Conservation (phyloP, 768 basidiomycete species). For the Psilocybe subaeruginosa region DNA sequence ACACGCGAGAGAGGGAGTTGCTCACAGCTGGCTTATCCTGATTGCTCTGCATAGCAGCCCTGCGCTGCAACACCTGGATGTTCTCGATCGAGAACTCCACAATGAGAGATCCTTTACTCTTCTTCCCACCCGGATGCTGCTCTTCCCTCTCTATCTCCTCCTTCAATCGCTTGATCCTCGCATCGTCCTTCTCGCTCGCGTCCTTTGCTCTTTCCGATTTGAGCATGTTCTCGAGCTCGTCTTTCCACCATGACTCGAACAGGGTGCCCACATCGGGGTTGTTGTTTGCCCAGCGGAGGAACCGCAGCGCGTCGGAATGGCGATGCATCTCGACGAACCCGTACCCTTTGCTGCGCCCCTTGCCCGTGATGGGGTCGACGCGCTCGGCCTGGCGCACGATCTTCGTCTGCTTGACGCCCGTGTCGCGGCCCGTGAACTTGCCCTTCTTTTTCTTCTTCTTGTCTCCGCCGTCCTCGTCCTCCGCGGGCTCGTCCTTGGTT, state of each 20-base stretch:
- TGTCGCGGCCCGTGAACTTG: conserved; percentile 31
- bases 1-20: background rate
- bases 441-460: conserved; percentile 34
- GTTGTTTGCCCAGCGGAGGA: conserved; percentile 94
- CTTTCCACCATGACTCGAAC: conserved; percentile 91
- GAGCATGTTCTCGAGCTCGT: conserved; percentile 66
- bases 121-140: conserved; percentile 40
- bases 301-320: conserved; percentile 89
- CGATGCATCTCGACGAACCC: conserved; percentile 91
- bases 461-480: conserved; percentile 19
- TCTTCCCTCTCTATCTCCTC: conserved; percentile 44
- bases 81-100: conserved; percentile 99
- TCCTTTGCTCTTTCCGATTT: conserved; percentile 64
- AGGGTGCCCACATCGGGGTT: conserved; percentile 67
- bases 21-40: conserved; percentile 35
- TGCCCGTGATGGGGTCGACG: conserved; percentile 85
- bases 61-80: conserved; percentile 81
- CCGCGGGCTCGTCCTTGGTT: conserved; percentile 13
- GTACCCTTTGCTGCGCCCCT: conserved; percentile 90
- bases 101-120: conserved; percentile 60
- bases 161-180: conserved; percentile 59
- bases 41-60: conserved; percentile 47
- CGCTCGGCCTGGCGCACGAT: conserved; percentile 89
- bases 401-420: conserved; percentile 83
- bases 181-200: conserved; percentile 56